A percentile compares a stretch with the other conserved stretches of the same genome.
phyloP scores from a whole-genome alignment of 2,329 filamentous ascomycete species.

The Xylariaceae sp. region DNA sequence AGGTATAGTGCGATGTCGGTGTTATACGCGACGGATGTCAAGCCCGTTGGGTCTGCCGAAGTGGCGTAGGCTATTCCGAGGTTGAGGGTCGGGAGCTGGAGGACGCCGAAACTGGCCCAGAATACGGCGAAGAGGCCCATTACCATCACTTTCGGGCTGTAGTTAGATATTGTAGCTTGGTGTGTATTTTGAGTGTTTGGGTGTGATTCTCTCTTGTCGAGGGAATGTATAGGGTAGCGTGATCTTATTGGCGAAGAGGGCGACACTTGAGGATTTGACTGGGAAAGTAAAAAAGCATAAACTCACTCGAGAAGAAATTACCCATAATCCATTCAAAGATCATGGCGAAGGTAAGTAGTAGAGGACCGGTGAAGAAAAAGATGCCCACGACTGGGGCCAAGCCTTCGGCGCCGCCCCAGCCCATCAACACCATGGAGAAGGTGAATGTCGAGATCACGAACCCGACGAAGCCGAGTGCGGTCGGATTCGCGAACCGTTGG shows the following conservation, averaged over 20 bases:
- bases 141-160: slow-evolving; percentile 14
- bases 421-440: slow-evolving; percentile 36
- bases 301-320: slow-evolving; percentile 44
- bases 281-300: background rate
- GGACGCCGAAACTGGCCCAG: slow-evolving; percentile 50
- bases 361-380: slow-evolving; percentile 42
- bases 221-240: too few relatives aligned
- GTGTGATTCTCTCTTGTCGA: too few relatives aligned
- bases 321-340: slow-evolving; percentile 54
- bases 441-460: slow-evolving; percentile 39
- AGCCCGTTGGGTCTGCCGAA: slow-evolving; percentile 41
- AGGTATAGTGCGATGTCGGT: slow-evolving; percentile 48
- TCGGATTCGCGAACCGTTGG: slow-evolving; percentile 37
- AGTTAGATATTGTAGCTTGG: background rate
- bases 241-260: background rate
- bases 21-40: slow-evolving; percentile 44
- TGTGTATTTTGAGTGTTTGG: background rate
- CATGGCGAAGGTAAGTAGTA: slow-evolving; percentile 45
- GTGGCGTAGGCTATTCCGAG: slow-evolving; percentile 44
- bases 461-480: slow-evolving; percentile 37
- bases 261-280: background rate
- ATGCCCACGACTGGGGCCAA: slow-evolving; percentile 36
- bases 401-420: slow-evolving; percentile 36
- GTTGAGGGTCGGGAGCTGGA: slow-evolving; percentile 48
- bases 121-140: slow-evolving; percentile 44